Base-by-base conservation (phyloP, 179 eudicot species). In the Monotropa hypopitys region DNA sequence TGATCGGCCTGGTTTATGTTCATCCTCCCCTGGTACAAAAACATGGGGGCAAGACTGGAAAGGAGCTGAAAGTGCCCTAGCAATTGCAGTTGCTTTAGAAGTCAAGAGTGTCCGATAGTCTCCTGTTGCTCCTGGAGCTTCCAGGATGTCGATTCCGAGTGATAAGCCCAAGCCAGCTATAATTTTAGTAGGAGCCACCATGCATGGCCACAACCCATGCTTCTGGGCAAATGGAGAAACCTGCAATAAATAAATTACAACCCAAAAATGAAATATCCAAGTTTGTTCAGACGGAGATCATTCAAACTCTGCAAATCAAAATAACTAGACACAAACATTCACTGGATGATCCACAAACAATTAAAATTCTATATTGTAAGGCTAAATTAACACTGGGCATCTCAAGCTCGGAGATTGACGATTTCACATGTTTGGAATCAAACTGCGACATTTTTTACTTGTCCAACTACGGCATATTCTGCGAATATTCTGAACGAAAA, bases 161-260 rank as follows among this genome's bases (percentile, higher is more conserved):
- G 99, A 95, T 79, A 95, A 77, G 71, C 99, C 99, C 68, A 95
- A 88, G 53, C 99, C 98, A 75, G 99, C 98, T 74, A 95, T 90
- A 80, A 95, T 95, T 80, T 95, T 95, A 46, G 99, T 95, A 20
- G 99, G 98, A 49, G 99, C 99, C 68, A 93, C 99, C 99, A 95
- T 95, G 88, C 99, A 95, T 42, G 99, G 98, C 85, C 87, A 80
- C 35, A 95, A 73, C 38, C 90, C 95, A 74, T 95, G 99, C 70
- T 84, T 83, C 78, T 88, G 66, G 53, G 85, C 92, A 88, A 95
- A 95, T 50, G 92, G 86, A 77, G 90, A 82, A 81, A 92, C 97
- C 98, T 94, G 86, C 46, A 85, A 75, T 33, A 73, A 40, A 70
- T 43, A 47, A 66, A 65, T 72, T 11, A 38, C 20, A 26, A 35